phyloP scores from a whole-genome alignment of 306 rosid species.

The Cicer bijugum region DNA sequence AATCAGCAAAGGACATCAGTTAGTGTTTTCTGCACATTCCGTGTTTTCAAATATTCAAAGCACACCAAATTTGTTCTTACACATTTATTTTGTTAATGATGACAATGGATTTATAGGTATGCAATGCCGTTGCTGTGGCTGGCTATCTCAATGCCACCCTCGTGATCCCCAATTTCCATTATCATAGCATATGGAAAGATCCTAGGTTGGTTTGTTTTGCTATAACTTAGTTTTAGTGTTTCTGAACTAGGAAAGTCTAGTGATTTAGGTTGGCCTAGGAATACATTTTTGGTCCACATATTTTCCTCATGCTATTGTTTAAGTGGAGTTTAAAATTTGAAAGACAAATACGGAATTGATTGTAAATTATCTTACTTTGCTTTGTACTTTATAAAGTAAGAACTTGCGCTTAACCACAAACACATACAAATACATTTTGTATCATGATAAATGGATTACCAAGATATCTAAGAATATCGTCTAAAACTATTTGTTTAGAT shows the following conservation, averaged over 20 bases:
- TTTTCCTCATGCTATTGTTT: constrained; percentile 28
- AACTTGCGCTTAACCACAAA: constrained; percentile 22
- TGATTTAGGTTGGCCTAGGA: constrained; percentile 27
- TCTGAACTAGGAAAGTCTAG: constrained; percentile 13
- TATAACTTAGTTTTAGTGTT: constrained; percentile 25
- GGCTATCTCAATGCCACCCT: constrained; percentile 99
- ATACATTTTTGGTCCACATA: neutral
- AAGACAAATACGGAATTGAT: neutral
- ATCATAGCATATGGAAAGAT: constrained; percentile 99
- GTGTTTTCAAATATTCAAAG: constrained; percentile 34
- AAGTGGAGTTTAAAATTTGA: neutral
- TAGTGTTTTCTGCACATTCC: constrained; percentile 49
- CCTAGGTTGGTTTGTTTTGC: constrained; percentile 73
- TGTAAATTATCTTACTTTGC: neutral
- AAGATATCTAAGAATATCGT: neutral
- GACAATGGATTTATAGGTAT: constrained; percentile 60
- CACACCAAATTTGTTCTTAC: constrained; percentile 29
- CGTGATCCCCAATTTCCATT: constrained; percentile 92
- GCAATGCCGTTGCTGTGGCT: constrained; percentile 99
- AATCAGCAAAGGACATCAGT: constrained; percentile 98
- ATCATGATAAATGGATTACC: constrained; percentile 5
- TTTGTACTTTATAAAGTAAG: neutral
- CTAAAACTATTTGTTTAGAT: constrained; percentile 6
- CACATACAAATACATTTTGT: neutral
- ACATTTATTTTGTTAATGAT: constrained; percentile 42